These are phyloP conservation scores for Podospora comata DNA, from an alignment of 495 filamentous ascomycete genomes.

Conservation along the genomic window DNA sequence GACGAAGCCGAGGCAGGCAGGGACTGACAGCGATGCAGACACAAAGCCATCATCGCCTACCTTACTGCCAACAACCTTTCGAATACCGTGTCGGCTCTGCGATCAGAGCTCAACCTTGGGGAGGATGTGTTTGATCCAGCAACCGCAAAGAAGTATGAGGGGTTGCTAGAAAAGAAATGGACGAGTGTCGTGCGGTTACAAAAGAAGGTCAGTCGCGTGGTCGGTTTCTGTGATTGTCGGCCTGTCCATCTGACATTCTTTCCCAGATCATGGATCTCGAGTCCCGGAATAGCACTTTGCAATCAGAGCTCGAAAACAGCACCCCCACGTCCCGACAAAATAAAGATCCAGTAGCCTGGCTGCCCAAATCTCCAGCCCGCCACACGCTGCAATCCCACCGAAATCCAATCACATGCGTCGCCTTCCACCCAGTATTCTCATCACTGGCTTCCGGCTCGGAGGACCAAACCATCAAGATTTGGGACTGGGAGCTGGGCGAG, in stretches of 20 bases:
- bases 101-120: conserved; percentile 61
- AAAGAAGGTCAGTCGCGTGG: conserved; percentile 63
- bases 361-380: conserved; percentile 73
- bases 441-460: conserved; percentile 90
- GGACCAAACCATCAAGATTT: conserved; percentile 86
- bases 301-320: conserved; percentile 77
- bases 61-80: conserved; percentile 66
- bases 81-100: conserved; percentile 63
- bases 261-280: conserved; percentile 91
- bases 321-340: conserved; percentile 82
- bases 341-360: conserved; percentile 82
- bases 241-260: conserved; percentile 5
- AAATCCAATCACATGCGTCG: conserved; percentile 76
- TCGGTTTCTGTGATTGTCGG: conserved; percentile 1
- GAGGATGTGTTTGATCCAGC: conserved; percentile 68
- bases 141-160: conserved; percentile 84
- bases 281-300: conserved; percentile 62
- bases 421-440: conserved; percentile 92
- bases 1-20: neutral
- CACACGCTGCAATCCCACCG: conserved; percentile 86
- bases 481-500: conserved; percentile 97
- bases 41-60: conserved; percentile 89
- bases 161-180: conserved; percentile 93
- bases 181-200: conserved; percentile 86
- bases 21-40: conserved; percentile 51